Evolutionary conservation across 2,329 filamentous ascomycete species (phyloP).

Genomic region (Phialophora expanda): DNA sequence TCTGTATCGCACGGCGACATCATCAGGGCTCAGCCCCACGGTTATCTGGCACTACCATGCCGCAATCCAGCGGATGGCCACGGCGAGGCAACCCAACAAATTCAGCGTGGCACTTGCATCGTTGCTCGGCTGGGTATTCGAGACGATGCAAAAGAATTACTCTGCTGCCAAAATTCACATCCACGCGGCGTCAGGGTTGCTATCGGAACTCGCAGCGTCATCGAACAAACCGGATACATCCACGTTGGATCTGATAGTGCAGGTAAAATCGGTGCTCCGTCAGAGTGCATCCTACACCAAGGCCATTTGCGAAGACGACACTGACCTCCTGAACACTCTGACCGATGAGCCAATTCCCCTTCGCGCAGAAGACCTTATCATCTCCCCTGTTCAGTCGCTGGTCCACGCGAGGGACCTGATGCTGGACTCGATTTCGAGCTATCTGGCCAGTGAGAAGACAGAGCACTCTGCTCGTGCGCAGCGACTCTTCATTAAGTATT

Average conservation of each 20-base stretch:
- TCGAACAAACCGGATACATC: neutral
- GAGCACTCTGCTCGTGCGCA: slow-evolving; percentile 4
- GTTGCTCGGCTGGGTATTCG: slow-evolving; percentile 22
- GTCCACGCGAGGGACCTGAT: slow-evolving; percentile 3
- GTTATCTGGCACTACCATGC: slow-evolving; percentile 21
- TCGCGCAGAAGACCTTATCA: neutral
- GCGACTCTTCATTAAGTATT: slow-evolving; percentile 15
- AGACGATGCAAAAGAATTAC: slow-evolving; percentile 18
- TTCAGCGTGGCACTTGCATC: slow-evolving; percentile 10
- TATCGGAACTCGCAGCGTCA: slow-evolving; percentile 9
- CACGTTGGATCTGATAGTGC: neutral
- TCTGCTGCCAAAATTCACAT: slow-evolving; percentile 13
- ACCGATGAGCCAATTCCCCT: neutral
- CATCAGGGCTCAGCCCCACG: slow-evolving; percentile 5
- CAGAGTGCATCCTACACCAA: slow-evolving; percentile 4
- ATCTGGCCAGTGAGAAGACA: slow-evolving; percentile 10
- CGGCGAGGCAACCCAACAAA: slow-evolving; percentile 6
- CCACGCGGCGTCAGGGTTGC: slow-evolving; percentile 10
- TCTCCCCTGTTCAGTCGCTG: neutral
- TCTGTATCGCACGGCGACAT: slow-evolving; percentile 17
- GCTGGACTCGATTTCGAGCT: slow-evolving; percentile 5
- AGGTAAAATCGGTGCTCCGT: slow-evolving; percentile 2
- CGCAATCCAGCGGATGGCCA: slow-evolving; percentile 19
- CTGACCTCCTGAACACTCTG: neutral
- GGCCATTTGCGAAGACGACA: neutral